These are phyloP conservation scores for Acacia concinna DNA, from an alignment of 331 rosid genomes.

Conservation along the genomic window DNA sequence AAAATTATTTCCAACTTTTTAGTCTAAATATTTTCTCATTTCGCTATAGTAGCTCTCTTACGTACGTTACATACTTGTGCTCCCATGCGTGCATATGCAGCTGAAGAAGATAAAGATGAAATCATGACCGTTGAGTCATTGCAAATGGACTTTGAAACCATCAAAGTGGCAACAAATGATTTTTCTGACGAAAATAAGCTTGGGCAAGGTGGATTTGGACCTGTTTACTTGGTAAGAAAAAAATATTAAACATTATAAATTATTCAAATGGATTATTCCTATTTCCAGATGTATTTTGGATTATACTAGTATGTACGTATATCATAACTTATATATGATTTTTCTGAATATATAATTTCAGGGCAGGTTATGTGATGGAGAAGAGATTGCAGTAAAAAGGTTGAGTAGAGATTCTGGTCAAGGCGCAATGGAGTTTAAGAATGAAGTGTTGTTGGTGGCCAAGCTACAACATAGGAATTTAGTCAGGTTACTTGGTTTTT, in stretches of 20 bases:
- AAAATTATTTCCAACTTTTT: not conserved
- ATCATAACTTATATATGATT: not conserved
- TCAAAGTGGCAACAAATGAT: slow-evolving; percentile 29
- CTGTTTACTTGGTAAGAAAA: slow-evolving; percentile 36
- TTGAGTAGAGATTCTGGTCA: slow-evolving; percentile 29
- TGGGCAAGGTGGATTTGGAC: slow-evolving; percentile 47
- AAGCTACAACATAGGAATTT: not conserved
- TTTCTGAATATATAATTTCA: not conserved
- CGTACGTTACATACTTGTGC: not conserved
- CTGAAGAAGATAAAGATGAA: not conserved
- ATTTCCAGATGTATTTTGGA: not conserved
- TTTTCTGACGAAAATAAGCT: slow-evolving; percentile 40
- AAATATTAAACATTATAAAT: not conserved
- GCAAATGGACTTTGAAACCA: slow-evolving; percentile 19
- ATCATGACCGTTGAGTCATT: not conserved
- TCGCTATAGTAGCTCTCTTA: not conserved
- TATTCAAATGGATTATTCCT: not conserved
- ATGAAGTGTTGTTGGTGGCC: slow-evolving; percentile 3
- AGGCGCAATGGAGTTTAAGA: slow-evolving; percentile 21
- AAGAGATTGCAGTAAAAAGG: slow-evolving; percentile 44
- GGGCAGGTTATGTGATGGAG: slow-evolving; percentile 39
- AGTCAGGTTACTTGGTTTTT: not conserved
- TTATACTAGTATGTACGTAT: too few species aligned
- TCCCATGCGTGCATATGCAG: not conserved
- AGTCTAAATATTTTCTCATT: not conserved